These are phyloP conservation scores for Vitis vinifera DNA, from an alignment of 164 flowering plant genomes.

Conservation along the genomic window ASM3070453v1 NC_081820.1:25691001-25691500, in stretches of 20 bases:
- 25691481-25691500: constrained; percentile 40
- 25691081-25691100: too few species aligned
- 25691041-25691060: too few species aligned
- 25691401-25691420: constrained; percentile 61
- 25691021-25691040: too few species aligned
- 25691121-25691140: too few species aligned
- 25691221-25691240: constrained; percentile 68
- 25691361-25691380: constrained; percentile 41
- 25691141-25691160: too few species aligned
- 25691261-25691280: constrained; percentile 31
- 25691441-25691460: constrained; percentile 45
- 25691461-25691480: constrained; percentile 46
- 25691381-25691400: constrained; percentile 60
- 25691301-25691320: constrained; percentile 47
- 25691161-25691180: too few species aligned
- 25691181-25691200: too few species aligned
- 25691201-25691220: too few species aligned
- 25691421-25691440: constrained; percentile 50
- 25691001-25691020: too few species aligned
- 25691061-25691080: too few species aligned
- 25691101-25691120: too few species aligned
- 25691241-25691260: constrained; percentile 40
- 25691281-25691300: constrained; percentile 44
- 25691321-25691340: constrained; percentile 48
- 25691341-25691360: constrained; percentile 52